phyloP scores from a whole-genome alignment of 179 eudicot genomes.

The Spergularia azorica region DNA sequence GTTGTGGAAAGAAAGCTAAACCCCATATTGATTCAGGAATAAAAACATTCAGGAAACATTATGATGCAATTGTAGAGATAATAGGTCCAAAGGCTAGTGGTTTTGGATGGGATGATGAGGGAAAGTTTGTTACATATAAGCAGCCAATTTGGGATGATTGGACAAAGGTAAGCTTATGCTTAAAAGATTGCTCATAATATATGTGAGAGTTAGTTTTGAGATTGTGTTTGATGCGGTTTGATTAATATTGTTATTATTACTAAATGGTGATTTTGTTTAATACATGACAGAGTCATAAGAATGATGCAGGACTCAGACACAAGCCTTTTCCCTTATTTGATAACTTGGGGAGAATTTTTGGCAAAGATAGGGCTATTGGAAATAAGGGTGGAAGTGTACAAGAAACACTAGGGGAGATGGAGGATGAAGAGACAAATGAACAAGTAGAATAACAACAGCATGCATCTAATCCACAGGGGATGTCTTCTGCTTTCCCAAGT shows the following conservation, averaged over 20 bases:
- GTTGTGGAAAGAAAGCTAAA: not conserved
- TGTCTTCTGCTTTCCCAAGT: too few species aligned
- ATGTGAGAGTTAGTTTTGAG: too few species aligned
- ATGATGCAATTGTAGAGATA: too few species aligned
- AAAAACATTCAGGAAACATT: too few species aligned
- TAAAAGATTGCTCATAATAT: too few species aligned
- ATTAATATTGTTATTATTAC: too few species aligned
- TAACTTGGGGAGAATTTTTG: not conserved
- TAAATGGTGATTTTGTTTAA: too few species aligned
- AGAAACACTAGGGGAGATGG: not conserved
- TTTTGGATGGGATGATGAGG: not conserved
- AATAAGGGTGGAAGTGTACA: not conserved
- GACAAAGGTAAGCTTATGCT: not conserved
- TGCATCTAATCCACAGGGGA: too few species aligned
- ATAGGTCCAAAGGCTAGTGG: too few species aligned
- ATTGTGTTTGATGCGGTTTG: too few species aligned
- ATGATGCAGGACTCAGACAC: slow-evolving; percentile 3
- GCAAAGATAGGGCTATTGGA: slow-evolving; percentile 11
- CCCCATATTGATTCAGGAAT: not conserved
- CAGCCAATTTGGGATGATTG: slow-evolving; percentile 4
- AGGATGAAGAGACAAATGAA: not conserved
- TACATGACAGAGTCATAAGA: not conserved
- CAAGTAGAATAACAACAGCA: not conserved
- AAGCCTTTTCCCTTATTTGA: slow-evolving; percentile 9
- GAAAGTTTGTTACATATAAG: slow-evolving; percentile 5